Evolutionary conservation across 768 basidiomycete species (phyloP), one percentile per base, ranked within the genome.

Genomic region (Strobilomyces dryophilus): DNA sequence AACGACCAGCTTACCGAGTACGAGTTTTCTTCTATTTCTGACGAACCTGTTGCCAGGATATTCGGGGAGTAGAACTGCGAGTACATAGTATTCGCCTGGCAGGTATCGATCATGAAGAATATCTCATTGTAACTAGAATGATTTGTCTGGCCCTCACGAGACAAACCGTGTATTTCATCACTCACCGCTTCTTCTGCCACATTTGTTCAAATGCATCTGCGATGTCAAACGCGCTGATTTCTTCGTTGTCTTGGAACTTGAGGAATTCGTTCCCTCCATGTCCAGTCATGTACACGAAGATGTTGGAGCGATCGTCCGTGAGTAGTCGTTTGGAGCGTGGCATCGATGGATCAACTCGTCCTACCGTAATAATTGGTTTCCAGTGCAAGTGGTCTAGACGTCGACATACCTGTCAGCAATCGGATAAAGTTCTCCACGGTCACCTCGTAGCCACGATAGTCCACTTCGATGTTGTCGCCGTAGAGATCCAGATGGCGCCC

Each of bases 221-320:
- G n/a, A 98, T 82, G 66, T 98, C 97, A 53, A 89, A 92, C 0
- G 95, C 93, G 53, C 89, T 92, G 61, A 98, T 92, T 68, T 99
- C 97, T 70, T 98, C 97, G 67, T 90, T 94, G 66, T 99, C 97
- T 66, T 99, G 97, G 69, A 99, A 98, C 69, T 99, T 98, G 65
- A 99, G 82, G 68, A 98, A 99, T 69, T 97, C 97, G 62, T 95
- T 89, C 1, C 97, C 97, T 12, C 97, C 97, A 61, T 98, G 97
- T 0, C 97, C 97, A 0, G 97, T 95, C 92, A 98, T 90, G 71
- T 97, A 98, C 18, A 99, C 84, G 65, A 98, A 98, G 55, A 99
- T 78, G 63, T 98, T 98, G 7, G 90, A 93, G 27, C 83, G 76
- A 52, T 92, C 87, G 62, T 99, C 95, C 1, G 92, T 87, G 37